Conservation (phyloP, 2,329 filamentous ascomycete genomes). For the Cryoendolithus antarcticus region DNA sequence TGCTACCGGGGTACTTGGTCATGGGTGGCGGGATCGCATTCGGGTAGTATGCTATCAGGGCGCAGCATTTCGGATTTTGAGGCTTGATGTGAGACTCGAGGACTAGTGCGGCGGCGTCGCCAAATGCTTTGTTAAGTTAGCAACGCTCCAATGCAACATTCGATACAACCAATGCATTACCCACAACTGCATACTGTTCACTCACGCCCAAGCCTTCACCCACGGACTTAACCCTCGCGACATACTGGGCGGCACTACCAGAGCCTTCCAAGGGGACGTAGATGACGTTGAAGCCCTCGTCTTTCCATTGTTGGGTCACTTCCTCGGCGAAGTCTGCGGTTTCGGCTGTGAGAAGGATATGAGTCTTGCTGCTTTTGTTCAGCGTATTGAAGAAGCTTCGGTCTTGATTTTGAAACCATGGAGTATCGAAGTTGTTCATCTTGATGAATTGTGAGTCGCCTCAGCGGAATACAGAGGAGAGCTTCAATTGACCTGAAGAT, state of each 20-base stretch:
- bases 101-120: conserved; percentile 47
- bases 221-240: no score
- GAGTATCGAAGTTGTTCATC: conserved; percentile 23
- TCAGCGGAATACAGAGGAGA: no score
- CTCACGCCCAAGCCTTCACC: conserved; percentile 43
- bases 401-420: conserved; percentile 21
- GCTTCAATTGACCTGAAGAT: no score
- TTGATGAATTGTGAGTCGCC: no score
- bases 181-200: conserved; percentile 52
- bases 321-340: conserved; percentile 45
- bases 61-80: conserved; percentile 42
- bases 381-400: conserved; percentile 23
- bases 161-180: no score
- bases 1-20: conserved; percentile 30
- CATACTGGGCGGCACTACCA: no score
- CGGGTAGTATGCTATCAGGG: conserved; percentile 53
- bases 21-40: conserved; percentile 41
- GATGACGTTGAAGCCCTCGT: conserved; percentile 48
- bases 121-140: conserved; percentile 40
- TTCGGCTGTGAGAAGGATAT: conserved; percentile 39
- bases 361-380: conserved; percentile 29
- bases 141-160: conserved; percentile 15
- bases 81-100: conserved; percentile 47
- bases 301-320: conserved; percentile 41
- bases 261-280: conserved; percentile 45